A percentile compares a stretch with the other conserved stretches of the same genome.
phyloP scores from a whole-genome alignment of 768 basidiomycete species.

The Suillus discolor region DNA sequence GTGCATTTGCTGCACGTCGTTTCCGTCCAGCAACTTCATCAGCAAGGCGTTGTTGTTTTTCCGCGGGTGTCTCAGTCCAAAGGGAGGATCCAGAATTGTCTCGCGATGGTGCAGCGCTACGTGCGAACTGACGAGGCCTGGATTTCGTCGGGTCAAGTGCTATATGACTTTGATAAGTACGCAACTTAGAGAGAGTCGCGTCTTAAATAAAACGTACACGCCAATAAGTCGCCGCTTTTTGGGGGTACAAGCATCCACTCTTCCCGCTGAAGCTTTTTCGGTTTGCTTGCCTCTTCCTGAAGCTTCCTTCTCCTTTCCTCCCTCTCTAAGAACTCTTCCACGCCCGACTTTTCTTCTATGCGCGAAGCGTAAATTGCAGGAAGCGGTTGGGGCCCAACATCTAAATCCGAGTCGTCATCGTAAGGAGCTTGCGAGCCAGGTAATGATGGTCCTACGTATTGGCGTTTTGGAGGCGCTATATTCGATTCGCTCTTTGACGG shows the following conservation, averaged over 20 bases:
- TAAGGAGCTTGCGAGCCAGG: conserved; percentile 41
- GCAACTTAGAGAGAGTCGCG: neutral
- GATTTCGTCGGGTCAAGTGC: conserved; percentile 88
- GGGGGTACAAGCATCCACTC: conserved; percentile 99
- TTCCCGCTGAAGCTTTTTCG: conserved; percentile 79
- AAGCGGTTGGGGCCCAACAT: conserved; percentile 83
- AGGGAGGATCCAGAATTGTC: too few species aligned
- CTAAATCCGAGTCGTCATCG: conserved; percentile 66
- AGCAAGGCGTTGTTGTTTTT: too few species aligned
- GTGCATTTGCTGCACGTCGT: too few species aligned
- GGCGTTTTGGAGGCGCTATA: conserved; percentile 32
- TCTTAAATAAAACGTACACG: conserved; percentile 52
- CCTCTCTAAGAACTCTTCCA: conserved; percentile 80
- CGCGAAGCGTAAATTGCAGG: conserved; percentile 41
- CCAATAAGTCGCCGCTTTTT: conserved; percentile 73
- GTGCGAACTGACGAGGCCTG: conserved; percentile 79
- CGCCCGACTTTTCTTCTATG: conserved; percentile 57
- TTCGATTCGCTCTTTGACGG: conserved; percentile 22
- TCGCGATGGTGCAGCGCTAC: too few species aligned
- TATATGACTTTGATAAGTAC: conserved; percentile 37
- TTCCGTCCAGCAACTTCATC: too few species aligned
- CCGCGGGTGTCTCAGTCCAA: too few species aligned
- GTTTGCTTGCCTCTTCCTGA: conserved; percentile 77
- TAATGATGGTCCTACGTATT: conserved; percentile 55
- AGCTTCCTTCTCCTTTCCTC: conserved; percentile 78